phyloP scores from a whole-genome alignment of 2,329 filamentous ascomycete genomes.

The Moelleriella libera region DNA sequence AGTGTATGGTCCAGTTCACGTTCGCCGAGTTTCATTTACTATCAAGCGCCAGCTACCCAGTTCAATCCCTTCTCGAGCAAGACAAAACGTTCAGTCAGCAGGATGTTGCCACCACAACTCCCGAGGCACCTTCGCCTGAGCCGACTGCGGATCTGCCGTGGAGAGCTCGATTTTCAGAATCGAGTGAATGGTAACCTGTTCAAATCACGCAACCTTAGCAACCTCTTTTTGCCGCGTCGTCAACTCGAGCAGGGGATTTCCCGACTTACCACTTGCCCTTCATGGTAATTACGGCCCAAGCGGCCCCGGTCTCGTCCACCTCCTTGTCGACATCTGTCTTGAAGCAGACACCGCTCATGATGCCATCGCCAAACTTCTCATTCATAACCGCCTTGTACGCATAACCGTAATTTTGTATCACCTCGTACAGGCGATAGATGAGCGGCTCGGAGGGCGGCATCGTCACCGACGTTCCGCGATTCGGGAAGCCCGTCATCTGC shows the following conservation, averaged over 20 bases:
- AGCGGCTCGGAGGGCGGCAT: conserved; percentile 24
- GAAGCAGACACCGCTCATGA: conserved; percentile 93
- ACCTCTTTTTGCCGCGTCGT: no score
- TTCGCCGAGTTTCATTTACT: no score
- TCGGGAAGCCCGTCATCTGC: conserved; percentile 60
- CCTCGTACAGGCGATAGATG: conserved; percentile 85
- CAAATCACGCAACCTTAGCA: no score
- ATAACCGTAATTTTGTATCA: conserved; percentile 94
- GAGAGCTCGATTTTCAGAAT: conserved; percentile 8
- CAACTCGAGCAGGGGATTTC: no score
- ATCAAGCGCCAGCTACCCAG: no score
- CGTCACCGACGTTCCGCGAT: conserved; percentile 52
- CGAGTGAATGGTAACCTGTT: conserved; percentile 18
- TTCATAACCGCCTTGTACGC: conserved; percentile 92
- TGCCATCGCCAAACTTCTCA: conserved; percentile 88
- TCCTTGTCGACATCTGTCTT: conserved; percentile 90
- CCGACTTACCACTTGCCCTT: conserved; percentile 64
- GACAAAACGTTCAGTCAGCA: no score
- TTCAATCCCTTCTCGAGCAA: no score
- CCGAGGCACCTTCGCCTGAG: no score
- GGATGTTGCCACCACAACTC: no score
- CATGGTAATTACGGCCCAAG: conserved; percentile 76
- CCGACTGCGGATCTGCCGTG: no score
- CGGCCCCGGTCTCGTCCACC: conserved; percentile 64
- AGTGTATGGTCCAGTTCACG: no score